These are phyloP conservation scores for Bipolaris sorokiniana DNA, from an alignment of 2,329 filamentous ascomycete genomes.

Conservation along the genomic window DNA sequence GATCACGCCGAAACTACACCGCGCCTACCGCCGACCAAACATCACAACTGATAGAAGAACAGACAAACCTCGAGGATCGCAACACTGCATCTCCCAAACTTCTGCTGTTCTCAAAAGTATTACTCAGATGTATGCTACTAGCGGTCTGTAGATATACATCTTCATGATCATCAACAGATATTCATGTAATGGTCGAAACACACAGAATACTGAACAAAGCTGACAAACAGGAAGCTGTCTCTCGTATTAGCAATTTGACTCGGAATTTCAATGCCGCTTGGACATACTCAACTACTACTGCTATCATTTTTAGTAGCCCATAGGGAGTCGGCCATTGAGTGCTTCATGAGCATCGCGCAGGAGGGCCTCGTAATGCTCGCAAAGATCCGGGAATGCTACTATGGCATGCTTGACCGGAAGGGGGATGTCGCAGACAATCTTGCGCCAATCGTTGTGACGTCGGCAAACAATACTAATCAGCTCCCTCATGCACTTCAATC, in stretches of 20 bases:
- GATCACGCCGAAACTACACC: conserved; percentile 10
- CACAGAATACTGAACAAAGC: not conserved
- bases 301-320: conserved; percentile 18
- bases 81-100: not conserved
- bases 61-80: not conserved
- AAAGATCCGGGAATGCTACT: conserved; percentile 26
- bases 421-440: conserved; percentile 30
- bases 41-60: not conserved
- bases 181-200: not conserved
- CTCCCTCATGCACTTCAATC: conserved; percentile 31
- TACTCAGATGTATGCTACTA: not conserved
- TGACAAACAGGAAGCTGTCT: not conserved
- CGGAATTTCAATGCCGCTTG: not conserved
- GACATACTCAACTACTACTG: not conserved
- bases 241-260: not conserved
- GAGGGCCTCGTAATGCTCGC: conserved; percentile 25
- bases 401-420: conserved; percentile 25
- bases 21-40: conserved; percentile 3
- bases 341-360: conserved; percentile 28
- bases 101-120: not conserved
- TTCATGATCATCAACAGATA: not conserved
- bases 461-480: conserved; percentile 23
- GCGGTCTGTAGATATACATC: not conserved
- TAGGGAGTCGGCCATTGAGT: conserved; percentile 22
- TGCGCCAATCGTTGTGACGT: conserved; percentile 28